Percentiles rank a stretch among this genome's conserved stretches.
These are phyloP conservation scores for Tolypocladium cylindrosporum DNA, from an alignment of 2,329 filamentous ascomycete species.

Conservation along the genomic window DNA sequence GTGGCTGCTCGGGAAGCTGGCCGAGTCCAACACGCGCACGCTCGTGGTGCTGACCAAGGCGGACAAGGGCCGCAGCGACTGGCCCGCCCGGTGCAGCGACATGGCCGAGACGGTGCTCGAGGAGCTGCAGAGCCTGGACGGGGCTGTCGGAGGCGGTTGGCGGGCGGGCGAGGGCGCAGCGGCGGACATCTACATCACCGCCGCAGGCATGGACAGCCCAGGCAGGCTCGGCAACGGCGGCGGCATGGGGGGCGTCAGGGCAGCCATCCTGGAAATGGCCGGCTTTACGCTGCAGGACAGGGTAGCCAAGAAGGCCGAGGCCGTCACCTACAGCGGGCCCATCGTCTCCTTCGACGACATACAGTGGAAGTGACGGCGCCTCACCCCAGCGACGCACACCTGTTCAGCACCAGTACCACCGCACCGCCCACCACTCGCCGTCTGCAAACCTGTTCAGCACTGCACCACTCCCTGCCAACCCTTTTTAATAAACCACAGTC, in stretches of 20 bases:
- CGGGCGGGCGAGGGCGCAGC: conserved; percentile 17
- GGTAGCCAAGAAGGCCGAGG: conserved; percentile 25
- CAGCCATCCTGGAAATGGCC: conserved; percentile 30
- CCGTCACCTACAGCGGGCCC: conserved; percentile 22
- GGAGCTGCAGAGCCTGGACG: conserved; percentile 15
- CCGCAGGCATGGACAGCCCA: conserved; percentile 24
- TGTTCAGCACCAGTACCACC: neutral
- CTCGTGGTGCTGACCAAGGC: conserved; percentile 46
- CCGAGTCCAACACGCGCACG: conserved; percentile 32
- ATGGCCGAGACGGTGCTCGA: conserved; percentile 16
- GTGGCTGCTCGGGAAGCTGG: conserved; percentile 35
- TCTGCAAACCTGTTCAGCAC: neutral
- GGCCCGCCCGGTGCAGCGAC: conserved; percentile 15
- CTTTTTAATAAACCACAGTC: neutral
- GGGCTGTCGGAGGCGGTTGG: conserved; percentile 15
- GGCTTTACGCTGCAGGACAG: conserved; percentile 20
- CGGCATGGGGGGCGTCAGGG: conserved; percentile 28
- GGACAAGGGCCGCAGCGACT: conserved; percentile 32
- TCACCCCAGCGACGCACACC: neutral
- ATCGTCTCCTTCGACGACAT: conserved; percentile 30
- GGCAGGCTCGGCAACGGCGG: conserved; percentile 21
- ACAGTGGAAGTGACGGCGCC: conserved; percentile 16
- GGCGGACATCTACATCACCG: conserved; percentile 23
- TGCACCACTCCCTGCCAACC: neutral
- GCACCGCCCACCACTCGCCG: neutral